phyloP scores from a whole-genome alignment of 306 rosid genomes.

The Pterocarpus macrocarpus region DNA sequence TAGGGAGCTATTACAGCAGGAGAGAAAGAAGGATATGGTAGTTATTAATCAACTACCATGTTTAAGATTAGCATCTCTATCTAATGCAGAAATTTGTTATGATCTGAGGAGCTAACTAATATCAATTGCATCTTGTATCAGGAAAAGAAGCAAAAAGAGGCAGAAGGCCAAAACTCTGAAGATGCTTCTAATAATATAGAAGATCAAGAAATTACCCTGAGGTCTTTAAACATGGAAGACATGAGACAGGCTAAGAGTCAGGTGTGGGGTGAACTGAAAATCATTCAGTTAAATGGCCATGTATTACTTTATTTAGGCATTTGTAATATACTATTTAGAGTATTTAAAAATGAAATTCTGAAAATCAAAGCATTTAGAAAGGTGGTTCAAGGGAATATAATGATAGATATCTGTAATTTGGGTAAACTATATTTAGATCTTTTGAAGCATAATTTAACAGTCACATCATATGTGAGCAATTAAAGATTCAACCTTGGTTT shows the following conservation, averaged over 20 bases:
- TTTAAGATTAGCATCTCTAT: neutral
- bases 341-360: neutral
- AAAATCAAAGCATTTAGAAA: too few relatives aligned
- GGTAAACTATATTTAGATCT: too few relatives aligned
- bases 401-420: too few relatives aligned
- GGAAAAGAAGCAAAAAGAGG: constrained; percentile 79
- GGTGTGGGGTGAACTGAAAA: constrained; percentile 58
- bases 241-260: constrained; percentile 93
- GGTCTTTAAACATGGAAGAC: constrained; percentile 89
- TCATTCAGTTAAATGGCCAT: too few relatives aligned
- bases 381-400: too few relatives aligned
- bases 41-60: constrained; percentile 22
- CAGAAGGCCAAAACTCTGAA: constrained; percentile 60
- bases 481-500: too few relatives aligned
- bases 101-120: constrained; percentile 5
- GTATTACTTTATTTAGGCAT: too few relatives aligned
- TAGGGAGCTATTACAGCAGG: constrained; percentile 86
- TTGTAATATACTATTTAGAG: neutral
- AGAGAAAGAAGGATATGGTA: constrained; percentile 84
- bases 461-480: too few relatives aligned
- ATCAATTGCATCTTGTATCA: constrained; percentile 44
- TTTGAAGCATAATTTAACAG: too few relatives aligned
- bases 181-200: constrained; percentile 62
- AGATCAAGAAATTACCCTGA: constrained; percentile 65
- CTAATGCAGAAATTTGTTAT: neutral